A percentile compares a stretch with the other conserved stretches of the same genome.
Evolutionary conservation across 129 eudicot genomes (phyloP).

Genomic region (Flaveria trinervia): DNA sequence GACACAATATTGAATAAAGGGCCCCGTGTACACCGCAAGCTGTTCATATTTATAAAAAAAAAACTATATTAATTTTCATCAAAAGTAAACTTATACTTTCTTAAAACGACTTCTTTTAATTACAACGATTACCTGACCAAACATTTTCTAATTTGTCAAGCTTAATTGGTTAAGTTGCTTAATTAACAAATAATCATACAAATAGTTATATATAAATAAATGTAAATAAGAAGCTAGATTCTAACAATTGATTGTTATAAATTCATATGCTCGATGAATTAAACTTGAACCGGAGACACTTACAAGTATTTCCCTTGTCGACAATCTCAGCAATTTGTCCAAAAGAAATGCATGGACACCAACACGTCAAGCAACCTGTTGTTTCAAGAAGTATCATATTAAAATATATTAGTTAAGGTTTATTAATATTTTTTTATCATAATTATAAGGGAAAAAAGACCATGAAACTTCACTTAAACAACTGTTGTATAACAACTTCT

Average conservation of each 20-base stretch:
- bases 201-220: too few species aligned
- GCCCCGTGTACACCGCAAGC: conserved; percentile 55
- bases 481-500: neutral
- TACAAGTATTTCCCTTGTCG: conserved; percentile 62
- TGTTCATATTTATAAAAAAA: neutral
- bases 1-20: conserved; percentile 39
- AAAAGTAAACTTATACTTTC: too few species aligned
- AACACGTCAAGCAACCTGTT: conserved; percentile 60
- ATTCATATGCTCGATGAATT: too few species aligned
- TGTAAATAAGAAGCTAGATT: too few species aligned
- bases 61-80: neutral
- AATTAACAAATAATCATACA: too few species aligned
- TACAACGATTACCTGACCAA: too few species aligned
- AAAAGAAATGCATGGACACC: conserved; percentile 41
- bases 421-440: too few species aligned
- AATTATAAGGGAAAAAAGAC: conserved; percentile 20
- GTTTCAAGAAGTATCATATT: neutral
- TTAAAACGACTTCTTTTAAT: too few species aligned
- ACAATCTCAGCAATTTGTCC: conserved; percentile 66
- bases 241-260: neutral
- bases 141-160: too few species aligned
- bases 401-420: too few species aligned
- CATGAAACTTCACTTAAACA: neutral
- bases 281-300: conserved; percentile 14
- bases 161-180: too few species aligned